A percentile compares a stretch with the other conserved stretches of the same genome.
phyloP scores from a whole-genome alignment of 768 basidiomycete genomes.

The Tylopilus subfusipes region DNA sequence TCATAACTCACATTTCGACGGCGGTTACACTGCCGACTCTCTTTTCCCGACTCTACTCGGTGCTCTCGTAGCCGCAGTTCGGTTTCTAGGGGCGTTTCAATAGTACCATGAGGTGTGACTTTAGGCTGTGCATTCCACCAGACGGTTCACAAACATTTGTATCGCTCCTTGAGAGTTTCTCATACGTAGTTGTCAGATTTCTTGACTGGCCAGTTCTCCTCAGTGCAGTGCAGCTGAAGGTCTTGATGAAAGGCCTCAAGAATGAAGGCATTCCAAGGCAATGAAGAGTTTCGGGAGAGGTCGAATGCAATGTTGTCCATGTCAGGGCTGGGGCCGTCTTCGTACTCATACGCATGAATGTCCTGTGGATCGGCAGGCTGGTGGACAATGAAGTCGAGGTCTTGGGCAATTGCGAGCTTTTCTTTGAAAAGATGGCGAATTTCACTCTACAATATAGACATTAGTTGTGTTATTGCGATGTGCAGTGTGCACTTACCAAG shows the following conservation, averaged over 20 bases:
- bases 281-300: background rate
- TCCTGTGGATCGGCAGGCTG: background rate
- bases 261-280: background rate
- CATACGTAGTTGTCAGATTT: too few species aligned
- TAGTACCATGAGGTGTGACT: too few species aligned
- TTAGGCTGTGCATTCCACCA: too few species aligned
- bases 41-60: too few species aligned
- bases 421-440: background rate
- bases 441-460: background rate
- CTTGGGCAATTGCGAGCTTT: background rate
- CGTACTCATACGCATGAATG: background rate
- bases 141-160: too few species aligned
- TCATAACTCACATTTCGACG: too few species aligned
- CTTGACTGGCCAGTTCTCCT: background rate
- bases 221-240: background rate
- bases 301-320: background rate
- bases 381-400: background rate
- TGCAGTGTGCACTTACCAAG: background rate
- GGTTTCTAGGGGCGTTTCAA: too few species aligned
- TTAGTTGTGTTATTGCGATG: background rate
- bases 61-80: too few species aligned
- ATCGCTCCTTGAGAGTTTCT: too few species aligned
- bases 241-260: background rate
- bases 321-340: background rate
- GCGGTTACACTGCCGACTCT: too few species aligned